Conservation (phyloP, 257 asterid genomes). For the Echium plantagineum region DNA sequence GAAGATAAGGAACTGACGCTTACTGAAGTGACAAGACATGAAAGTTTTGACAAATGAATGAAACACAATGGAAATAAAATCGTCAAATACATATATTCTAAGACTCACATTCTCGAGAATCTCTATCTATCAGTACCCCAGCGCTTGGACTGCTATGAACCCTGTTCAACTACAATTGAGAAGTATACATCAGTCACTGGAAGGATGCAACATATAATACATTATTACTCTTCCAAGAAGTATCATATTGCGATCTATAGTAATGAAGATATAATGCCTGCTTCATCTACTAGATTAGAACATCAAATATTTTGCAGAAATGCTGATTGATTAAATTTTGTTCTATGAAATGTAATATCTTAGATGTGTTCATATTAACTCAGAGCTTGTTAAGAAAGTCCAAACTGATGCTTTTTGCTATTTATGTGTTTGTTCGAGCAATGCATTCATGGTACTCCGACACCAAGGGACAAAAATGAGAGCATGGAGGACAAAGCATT, state of each 20-base stretch:
- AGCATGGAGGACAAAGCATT: background rate
- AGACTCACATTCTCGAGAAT: conserved; percentile 76
- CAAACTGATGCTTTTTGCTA: background rate
- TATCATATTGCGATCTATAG: too few relatives aligned
- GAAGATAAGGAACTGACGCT: background rate
- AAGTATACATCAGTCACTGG: conserved; percentile 7
- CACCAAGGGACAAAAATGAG: background rate
- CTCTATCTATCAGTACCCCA: conserved; percentile 46
- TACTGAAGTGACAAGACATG: background rate
- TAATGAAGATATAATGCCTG: too few relatives aligned
- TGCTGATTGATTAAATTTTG: too few relatives aligned
- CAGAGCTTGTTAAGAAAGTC: too few relatives aligned
- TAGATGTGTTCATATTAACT: too few relatives aligned
- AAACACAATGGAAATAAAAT: background rate
- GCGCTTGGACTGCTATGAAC: conserved; percentile 47
- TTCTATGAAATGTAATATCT: too few relatives aligned
- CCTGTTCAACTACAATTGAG: conserved; percentile 48
- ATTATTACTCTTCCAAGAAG: too few relatives aligned
- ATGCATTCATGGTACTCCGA: background rate
- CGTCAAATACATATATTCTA: background rate
- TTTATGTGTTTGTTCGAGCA: too few relatives aligned
- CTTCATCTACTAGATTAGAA: too few relatives aligned
- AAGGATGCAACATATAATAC: background rate
- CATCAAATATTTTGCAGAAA: too few relatives aligned
- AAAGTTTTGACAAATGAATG: background rate